phyloP scores from a whole-genome alignment of 768 basidiomycete genomes.

The Pholiota molesta region DNA sequence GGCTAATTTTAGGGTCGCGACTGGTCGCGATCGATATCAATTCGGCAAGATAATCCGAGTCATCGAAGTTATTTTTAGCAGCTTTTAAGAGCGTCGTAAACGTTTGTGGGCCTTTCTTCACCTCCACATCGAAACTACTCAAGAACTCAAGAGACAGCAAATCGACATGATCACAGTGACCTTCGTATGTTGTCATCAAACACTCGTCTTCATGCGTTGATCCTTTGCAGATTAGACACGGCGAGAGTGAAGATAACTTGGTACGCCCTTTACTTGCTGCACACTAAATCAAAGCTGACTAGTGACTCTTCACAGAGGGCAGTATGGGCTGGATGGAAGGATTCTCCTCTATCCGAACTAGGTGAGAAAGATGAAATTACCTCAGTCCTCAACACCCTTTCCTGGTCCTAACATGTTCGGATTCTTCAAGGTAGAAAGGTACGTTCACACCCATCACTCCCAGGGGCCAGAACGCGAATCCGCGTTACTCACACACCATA shows the following conservation, averaged over 20 bases:
- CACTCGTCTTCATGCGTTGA: background rate
- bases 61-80: background rate
- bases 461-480: background rate
- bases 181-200: slow-evolving; percentile 15
- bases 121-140: background rate
- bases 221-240: slow-evolving; percentile 25
- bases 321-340: slow-evolving; percentile 80
- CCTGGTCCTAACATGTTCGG: background rate
- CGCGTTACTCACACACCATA: slow-evolving; percentile 21
- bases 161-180: slow-evolving; percentile 21
- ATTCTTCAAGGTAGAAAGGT: slow-evolving; percentile 24
- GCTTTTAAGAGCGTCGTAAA: background rate
- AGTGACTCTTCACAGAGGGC: slow-evolving; percentile 30
- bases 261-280: slow-evolving; percentile 33
- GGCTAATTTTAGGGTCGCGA: background rate
- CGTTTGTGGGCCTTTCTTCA: too few species aligned
- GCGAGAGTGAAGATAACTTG: slow-evolving; percentile 67
- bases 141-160: background rate
- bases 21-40: background rate
- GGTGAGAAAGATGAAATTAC: slow-evolving; percentile 40
- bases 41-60: too few species aligned
- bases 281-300: background rate
- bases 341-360: slow-evolving; percentile 72
- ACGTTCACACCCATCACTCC: background rate
- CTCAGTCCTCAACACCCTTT: background rate